These are phyloP conservation scores for Pseudisothecium myosuroides DNA, from an alignment of 225 moss, liverwort and hornwort genomes.

Conservation along the genomic window DNA sequence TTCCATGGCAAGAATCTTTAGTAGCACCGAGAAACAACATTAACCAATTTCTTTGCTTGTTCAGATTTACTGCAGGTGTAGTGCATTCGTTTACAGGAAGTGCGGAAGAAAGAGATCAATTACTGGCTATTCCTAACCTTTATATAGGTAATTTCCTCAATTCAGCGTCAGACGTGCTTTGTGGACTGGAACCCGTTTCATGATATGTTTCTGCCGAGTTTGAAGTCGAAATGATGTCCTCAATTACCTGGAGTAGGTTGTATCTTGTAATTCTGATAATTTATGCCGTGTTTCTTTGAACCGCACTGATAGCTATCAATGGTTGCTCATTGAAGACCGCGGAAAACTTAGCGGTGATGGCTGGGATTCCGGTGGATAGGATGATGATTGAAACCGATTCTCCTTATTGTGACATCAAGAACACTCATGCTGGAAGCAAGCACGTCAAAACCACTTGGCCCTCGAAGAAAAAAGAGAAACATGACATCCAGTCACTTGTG, in stretches of 20 bases:
- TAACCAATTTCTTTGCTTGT: not conserved
- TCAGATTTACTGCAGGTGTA: slow-evolving; percentile 79
- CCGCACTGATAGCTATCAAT: slow-evolving; percentile 51
- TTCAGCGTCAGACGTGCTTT: not conserved
- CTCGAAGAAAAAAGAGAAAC: slow-evolving; percentile 87
- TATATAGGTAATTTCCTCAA: slow-evolving; percentile 44
- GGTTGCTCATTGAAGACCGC: slow-evolving; percentile 90
- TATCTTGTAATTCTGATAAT: not conserved
- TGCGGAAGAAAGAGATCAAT: slow-evolving; percentile 57
- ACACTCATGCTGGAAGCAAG: slow-evolving; percentile 77
- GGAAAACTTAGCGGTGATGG: slow-evolving; percentile 70
- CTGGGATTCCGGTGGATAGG: slow-evolving; percentile 60
- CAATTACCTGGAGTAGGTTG: not conserved
- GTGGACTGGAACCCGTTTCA: not conserved
- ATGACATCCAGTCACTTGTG: slow-evolving; percentile 56
- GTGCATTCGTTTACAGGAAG: slow-evolving; percentile 95
- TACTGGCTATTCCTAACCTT: slow-evolving; percentile 69
- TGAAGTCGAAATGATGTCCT: not conserved
- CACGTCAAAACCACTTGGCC: slow-evolving; percentile 76
- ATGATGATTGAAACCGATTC: slow-evolving; percentile 96
- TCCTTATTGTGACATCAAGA: slow-evolving; percentile 92
- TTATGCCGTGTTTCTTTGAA: not conserved
- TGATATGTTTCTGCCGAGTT: not conserved
- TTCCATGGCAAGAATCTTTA: not conserved
- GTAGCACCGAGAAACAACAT: not conserved